Evolutionary conservation across 306 rosid genomes (phyloP).

Genomic region (Morella rubra): DNA sequence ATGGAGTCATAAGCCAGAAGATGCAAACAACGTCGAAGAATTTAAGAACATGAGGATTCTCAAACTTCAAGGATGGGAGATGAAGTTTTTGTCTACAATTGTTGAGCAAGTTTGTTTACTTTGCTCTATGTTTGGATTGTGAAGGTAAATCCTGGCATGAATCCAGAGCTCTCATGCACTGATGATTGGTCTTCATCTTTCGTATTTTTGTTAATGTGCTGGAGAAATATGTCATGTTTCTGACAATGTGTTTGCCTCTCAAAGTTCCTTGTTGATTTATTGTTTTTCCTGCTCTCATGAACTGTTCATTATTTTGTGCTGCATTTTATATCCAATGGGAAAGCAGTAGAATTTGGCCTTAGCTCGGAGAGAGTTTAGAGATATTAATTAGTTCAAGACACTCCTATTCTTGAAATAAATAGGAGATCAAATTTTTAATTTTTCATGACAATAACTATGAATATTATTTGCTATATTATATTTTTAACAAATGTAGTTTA

Average conservation of each 20-base stretch:
- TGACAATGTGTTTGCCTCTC: neutral
- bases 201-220: neutral
- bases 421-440: too few relatives aligned
- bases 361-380: too few relatives aligned
- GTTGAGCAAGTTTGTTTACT: conserved; percentile 15
- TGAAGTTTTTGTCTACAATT: too few relatives aligned
- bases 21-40: too few relatives aligned
- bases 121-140: conserved; percentile 73
- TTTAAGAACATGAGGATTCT: too few relatives aligned
- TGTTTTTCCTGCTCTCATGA: neutral
- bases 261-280: conserved; percentile 19
- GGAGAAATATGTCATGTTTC: neutral
- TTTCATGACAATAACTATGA: too few relatives aligned
- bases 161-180: conserved; percentile 87
- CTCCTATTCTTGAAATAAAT: too few relatives aligned
- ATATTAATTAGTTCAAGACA: too few relatives aligned
- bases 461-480: too few relatives aligned
- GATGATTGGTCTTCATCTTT: conserved; percentile 55
- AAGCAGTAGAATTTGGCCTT: conserved; percentile 72
- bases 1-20: too few relatives aligned
- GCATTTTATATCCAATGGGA: conserved; percentile 56
- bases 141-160: conserved; percentile 82
- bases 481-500: too few relatives aligned
- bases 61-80: too few relatives aligned
- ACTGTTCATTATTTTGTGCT: conserved; percentile 13